Evolutionary conservation across 129 eudicot genomes (phyloP).

Genomic region (Lonicera japonica): DNA sequence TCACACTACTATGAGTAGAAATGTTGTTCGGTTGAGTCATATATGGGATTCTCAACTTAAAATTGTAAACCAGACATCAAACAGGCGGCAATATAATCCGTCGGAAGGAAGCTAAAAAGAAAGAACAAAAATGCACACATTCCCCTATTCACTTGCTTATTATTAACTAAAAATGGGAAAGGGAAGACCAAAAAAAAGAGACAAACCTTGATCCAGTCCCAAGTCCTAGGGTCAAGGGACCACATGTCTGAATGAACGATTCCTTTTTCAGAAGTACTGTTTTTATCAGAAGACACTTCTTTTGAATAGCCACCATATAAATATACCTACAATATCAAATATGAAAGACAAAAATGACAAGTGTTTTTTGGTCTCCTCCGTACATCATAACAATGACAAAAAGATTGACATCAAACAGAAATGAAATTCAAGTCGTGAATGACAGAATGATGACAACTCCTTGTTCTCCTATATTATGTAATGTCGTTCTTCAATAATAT

Average conservation of each 20-base stretch:
- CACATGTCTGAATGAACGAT: conserved; percentile 94
- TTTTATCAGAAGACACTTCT: conserved; percentile 82
- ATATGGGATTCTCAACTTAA: background rate
- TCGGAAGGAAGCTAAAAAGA: background rate
- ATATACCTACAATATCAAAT: conserved; percentile 51
- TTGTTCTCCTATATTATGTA: too few species aligned
- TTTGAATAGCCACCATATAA: conserved; percentile 91
- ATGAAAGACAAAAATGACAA: background rate
- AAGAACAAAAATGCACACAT: background rate
- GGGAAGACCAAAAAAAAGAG: conserved; percentile 2
- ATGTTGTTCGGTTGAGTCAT: too few species aligned
- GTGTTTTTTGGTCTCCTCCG: background rate
- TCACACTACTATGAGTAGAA: too few species aligned
- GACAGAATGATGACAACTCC: background rate
- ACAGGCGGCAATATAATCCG: background rate
- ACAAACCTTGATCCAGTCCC: conserved; percentile 97
- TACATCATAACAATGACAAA: background rate
- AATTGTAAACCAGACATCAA: background rate
- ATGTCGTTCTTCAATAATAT: too few species aligned
- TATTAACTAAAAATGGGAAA: background rate
- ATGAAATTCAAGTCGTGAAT: background rate
- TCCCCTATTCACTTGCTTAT: background rate
- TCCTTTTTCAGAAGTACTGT: conserved; percentile 84
- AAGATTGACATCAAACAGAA: background rate
- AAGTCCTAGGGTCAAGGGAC: conserved; percentile 93